Base-by-base conservation (phyloP, 176 grass and related monocot species). In the Ensete glaucum region DNA sequence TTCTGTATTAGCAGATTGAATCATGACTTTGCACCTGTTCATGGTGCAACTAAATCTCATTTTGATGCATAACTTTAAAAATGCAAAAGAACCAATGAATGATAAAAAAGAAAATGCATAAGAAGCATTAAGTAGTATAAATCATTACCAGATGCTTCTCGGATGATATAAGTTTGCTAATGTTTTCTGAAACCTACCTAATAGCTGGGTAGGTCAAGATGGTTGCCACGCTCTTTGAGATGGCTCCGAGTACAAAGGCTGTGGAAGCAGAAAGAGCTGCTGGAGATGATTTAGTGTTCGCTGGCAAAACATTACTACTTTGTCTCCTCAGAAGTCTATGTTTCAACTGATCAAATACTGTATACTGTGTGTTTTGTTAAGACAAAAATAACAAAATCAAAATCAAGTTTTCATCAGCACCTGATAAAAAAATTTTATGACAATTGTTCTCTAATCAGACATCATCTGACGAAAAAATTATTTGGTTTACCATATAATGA, bases 311-410 rank as follows among this genome's bases (percentile, higher is more conserved):
- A 76, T 81, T 84, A 72, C 8, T 21, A 20, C 17, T 83, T 73
- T 77, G 84, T 52, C 79, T 83, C 73, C 54, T 74, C 74, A 94
- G 34, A 73, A 91, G 70, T 71, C 76, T 93, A 24, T 84, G 78
- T 84, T 99, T 99, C 59, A 99, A 85, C 85, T 99, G 95, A 81
- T 99, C 95, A 84, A 99, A 94, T 67, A 81, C 85, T 29, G 95
- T 99, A 64, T 99, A 94, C 95, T 94, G 88, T 63, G 78, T 70
- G 73, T 79, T 9, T 63, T 68, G 11, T 17, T 14, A 19, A 52
- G 43, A 54, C 2, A 73, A 15, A 53, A 11, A 75, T 0, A 75
- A n/a, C 1, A 48, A 73, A 55, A 1, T 48, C 12, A 73, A 43
- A 6, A 6, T 43, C 34, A 43, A 43, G 34, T 43, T 43, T 43